Percentiles rank a stretch among this genome's conserved stretches.
These are phyloP conservation scores for Debaryomyces coudertii DNA, from an alignment of 1,139 yeast species.

Conservation along the genomic window DNA sequence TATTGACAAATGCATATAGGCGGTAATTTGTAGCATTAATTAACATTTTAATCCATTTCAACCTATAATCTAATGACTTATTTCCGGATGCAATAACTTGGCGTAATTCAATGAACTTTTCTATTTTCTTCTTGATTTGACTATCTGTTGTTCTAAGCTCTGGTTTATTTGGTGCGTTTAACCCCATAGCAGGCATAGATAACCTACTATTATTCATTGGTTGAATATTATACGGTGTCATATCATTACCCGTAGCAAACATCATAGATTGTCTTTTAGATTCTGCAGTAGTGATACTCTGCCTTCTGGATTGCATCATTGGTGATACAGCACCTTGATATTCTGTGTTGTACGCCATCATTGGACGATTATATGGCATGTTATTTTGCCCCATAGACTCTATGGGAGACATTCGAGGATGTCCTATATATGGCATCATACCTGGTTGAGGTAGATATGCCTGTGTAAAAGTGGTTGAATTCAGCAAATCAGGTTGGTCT, in stretches of 20 bases:
- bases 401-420: constrained; percentile 11
- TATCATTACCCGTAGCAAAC: not conserved
- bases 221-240: constrained; percentile 4
- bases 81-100: constrained; percentile 46
- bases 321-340: constrained; percentile 15
- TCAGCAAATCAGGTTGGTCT: not conserved
- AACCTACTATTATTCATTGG: constrained; percentile 6
- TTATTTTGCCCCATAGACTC: constrained; percentile 11
- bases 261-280: constrained; percentile 25
- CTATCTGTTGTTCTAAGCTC: constrained; percentile 20
- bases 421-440: constrained; percentile 17
- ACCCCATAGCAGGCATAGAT: constrained; percentile 9
- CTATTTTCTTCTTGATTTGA: constrained; percentile 35
- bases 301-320: constrained; percentile 17
- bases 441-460: constrained; percentile 3
- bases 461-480: not conserved
- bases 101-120: constrained; percentile 41
- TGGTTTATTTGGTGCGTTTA: constrained; percentile 4
- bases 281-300: constrained; percentile 25
- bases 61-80: constrained; percentile 45
- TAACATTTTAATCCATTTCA: constrained; percentile 51
- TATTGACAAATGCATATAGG: constrained; percentile 46
- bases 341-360: constrained; percentile 28
- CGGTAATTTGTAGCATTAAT: constrained; percentile 45
- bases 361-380: constrained; percentile 21